These are phyloP conservation scores for Hyaloperonospora arabidopsidis DNA, from an alignment of 352 stramenopile genomes.

Conservation along the genomic window DNA sequence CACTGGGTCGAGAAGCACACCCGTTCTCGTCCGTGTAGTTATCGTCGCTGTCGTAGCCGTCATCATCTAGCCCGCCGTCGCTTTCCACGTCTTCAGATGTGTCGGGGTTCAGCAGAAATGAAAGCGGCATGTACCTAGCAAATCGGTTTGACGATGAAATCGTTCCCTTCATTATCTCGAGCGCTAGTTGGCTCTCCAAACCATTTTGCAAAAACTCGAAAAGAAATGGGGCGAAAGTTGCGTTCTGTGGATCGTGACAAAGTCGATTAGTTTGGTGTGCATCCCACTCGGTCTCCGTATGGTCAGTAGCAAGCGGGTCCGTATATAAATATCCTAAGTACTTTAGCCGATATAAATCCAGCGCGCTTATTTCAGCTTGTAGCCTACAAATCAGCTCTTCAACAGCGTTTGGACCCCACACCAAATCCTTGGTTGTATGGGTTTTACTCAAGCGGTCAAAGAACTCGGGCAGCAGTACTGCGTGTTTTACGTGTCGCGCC, in stretches of 20 bases:
- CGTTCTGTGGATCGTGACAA: conserved; percentile 30
- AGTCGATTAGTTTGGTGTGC: conserved; percentile 18
- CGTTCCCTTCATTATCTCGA: conserved; percentile 66
- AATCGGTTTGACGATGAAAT: conserved; percentile 79
- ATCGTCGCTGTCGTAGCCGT: conserved; percentile 64
- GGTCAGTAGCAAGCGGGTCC: conserved; percentile 59
- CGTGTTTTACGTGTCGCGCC: conserved; percentile 69
- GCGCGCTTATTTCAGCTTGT: conserved; percentile 55
- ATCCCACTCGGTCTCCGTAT: conserved; percentile 43
- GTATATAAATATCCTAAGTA: conserved; percentile 80
- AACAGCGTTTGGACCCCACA: conserved; percentile 64
- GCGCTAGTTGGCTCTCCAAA: conserved; percentile 48
- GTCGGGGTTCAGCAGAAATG: conserved; percentile 68
- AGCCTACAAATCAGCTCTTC: conserved; percentile 71
- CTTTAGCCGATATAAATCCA: conserved; percentile 74
- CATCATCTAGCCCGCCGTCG: conserved; percentile 48
- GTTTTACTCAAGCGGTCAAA: conserved; percentile 77
- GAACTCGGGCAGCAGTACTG: conserved; percentile 80
- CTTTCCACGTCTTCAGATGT: conserved; percentile 61
- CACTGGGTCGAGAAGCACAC: conserved; percentile 33
- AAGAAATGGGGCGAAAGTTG: conserved; percentile 53
- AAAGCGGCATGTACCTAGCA: conserved; percentile 66
- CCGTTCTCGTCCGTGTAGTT: conserved; percentile 66
- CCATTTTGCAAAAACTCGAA: conserved; percentile 71
- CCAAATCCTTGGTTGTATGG: conserved; percentile 70